Evolutionary conservation across 805 yeast species (phyloP), one percentile per base, ranked within the genome.

Genomic region (Kuraishia capsulata): DNA sequence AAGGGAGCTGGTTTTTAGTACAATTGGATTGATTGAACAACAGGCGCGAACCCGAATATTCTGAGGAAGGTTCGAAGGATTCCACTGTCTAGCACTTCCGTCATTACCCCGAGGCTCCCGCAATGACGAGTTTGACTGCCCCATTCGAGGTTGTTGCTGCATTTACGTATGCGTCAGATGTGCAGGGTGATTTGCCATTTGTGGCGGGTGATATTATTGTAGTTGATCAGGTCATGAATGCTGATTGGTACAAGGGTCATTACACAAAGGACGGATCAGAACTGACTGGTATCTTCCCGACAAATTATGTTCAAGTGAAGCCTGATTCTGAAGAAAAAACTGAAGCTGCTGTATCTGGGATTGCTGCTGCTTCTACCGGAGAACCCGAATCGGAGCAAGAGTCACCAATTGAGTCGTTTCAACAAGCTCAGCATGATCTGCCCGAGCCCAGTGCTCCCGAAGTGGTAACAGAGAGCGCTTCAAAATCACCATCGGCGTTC

Each of bases 241-340:
- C 79, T 5, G 96, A 89, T 45, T 92, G 97, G 97, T 82, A 75
- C 53, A 65, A 72, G 30, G 98, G 98, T 3, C 62, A 67, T 4
- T 82, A 72, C 49, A 51, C 50, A 3, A 28, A 41, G 1, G 62
- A 63, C 24, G 85, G 85, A 4, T 51, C 44, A 8, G 32, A 47
- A 20, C 59, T 62, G 33, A 59, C 72, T 17, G 98, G 98, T 5
- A 79, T 89, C 64, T 92, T 92, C 50, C 98, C 98, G 3, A 76
- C 73, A 54, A 78, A 76, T 52, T 90, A 86, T 62, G 97, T 90
- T 4, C 75, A 74, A 36, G 39, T 46, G 30, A 36, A 39, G 18
- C 41, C 42, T 14, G 39, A 29, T 6, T 26, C 28, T 5, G 24
- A 19, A 28, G 31, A 28, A 13, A 17, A 11, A 23, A n/a, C n/a